phyloP scores from a whole-genome alignment of 140 eudicot species.

The Flaveria floridana region DNA sequence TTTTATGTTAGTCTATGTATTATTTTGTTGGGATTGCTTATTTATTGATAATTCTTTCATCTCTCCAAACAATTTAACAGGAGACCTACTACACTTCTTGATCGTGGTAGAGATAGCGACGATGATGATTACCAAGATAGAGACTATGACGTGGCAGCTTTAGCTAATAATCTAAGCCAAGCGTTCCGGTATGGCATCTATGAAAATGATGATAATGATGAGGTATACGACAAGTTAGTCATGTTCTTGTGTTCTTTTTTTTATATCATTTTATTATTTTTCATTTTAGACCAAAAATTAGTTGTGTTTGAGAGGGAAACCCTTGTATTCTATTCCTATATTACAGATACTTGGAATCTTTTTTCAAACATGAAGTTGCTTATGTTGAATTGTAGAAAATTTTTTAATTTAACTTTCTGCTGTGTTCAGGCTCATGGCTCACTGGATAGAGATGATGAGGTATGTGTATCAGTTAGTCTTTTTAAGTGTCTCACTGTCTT shows the following conservation, averaged over 20 bases:
- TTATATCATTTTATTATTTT: background rate
- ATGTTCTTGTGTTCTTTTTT: background rate
- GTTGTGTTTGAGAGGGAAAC: constrained; percentile 1
- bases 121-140: constrained; percentile 98
- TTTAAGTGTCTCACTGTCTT: background rate
- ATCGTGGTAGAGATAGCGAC: constrained; percentile 90
- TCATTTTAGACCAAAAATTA: background rate
- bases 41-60: constrained; percentile 1
- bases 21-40: background rate
- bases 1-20: background rate
- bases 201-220: constrained; percentile 78
- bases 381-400: background rate
- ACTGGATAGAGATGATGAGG: constrained; percentile 94
- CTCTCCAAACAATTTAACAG: constrained; percentile 39
- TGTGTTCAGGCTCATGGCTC: constrained; percentile 79
- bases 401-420: background rate
- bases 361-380: constrained; percentile 1
- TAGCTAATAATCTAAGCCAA: constrained; percentile 90
- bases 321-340: background rate
- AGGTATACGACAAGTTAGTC: constrained; percentile 46
- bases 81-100: constrained; percentile 92
- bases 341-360: background rate
- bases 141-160: constrained; percentile 93
- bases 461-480: constrained; percentile 32
- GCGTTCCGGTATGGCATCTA: constrained; percentile 93